phyloP scores from a whole-genome alignment of 73 alveolate species.

The Paramecium primaurelia region DNA sequence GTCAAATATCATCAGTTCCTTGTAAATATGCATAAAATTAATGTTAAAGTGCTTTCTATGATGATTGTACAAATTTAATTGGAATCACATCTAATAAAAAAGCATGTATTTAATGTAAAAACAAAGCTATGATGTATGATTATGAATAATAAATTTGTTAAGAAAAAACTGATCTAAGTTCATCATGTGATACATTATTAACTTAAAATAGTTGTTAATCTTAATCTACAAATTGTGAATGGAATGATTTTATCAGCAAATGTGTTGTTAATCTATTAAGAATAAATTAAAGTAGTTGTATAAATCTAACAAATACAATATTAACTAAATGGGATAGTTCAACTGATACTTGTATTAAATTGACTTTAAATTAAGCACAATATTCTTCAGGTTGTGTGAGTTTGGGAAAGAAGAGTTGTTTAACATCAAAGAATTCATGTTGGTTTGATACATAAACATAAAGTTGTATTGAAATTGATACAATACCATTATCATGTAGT shows the following conservation, averaged over 20 bases:
- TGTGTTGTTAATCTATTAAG: not conserved
- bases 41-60: not conserved
- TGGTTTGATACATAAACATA: not conserved
- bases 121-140: not conserved
- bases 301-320: not conserved
- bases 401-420: not conserved
- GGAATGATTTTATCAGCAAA: not conserved
- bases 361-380: not conserved
- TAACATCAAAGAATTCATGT: not conserved
- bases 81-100: not conserved
- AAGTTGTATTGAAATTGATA: not conserved
- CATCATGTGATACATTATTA: not conserved
- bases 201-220: not conserved
- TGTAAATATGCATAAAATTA: not conserved
- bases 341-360: not conserved
- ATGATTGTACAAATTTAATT: not conserved
- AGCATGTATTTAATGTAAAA: not conserved
- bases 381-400: not conserved
- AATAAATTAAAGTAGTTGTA: not conserved
- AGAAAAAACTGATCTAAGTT: not conserved
- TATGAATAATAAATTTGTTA: not conserved
- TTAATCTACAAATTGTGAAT: not conserved
- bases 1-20: not conserved
- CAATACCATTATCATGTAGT: not conserved
- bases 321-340: not conserved